A percentile compares a stretch with the other conserved stretches of the same genome.
Conservation (phyloP, 805 yeast species). For the Barnettozyma botsteinii region DNA sequence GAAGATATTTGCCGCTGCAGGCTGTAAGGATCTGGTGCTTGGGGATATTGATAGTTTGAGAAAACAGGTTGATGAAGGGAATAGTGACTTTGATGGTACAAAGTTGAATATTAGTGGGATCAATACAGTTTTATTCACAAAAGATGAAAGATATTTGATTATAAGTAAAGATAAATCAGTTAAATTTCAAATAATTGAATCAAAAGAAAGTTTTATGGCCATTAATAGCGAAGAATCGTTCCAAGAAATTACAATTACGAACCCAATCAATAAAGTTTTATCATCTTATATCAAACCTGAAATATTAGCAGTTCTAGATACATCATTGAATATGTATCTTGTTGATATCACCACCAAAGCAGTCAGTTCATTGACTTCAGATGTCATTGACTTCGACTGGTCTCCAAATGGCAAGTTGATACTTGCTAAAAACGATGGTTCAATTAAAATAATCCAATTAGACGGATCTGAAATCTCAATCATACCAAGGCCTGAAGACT, state of each 20-base stretch:
- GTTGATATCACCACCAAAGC: constrained; percentile 7
- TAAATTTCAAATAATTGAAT: background rate
- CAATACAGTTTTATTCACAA: constrained; percentile 28
- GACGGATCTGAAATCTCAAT: constrained; percentile 10
- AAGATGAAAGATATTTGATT: constrained; percentile 28
- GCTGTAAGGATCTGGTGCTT: constrained; percentile 29
- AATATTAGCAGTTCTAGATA: constrained; percentile 16
- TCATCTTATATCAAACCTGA: constrained; percentile 21
- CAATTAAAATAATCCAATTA: constrained; percentile 11
- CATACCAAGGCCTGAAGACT: constrained; percentile 16
- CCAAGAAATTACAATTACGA: constrained; percentile 9
- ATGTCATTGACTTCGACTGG: constrained; percentile 23
- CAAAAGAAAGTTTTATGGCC: background rate
- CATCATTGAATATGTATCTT: constrained; percentile 13
- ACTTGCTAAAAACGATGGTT: constrained; percentile 12
- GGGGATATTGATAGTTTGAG: constrained; percentile 32
- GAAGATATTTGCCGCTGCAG: constrained; percentile 34
- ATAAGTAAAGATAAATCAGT: constrained; percentile 14
- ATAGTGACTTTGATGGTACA: constrained; percentile 8
- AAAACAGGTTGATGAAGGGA: constrained; percentile 22
- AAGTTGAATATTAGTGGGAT: constrained; percentile 18
- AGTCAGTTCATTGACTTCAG: constrained; percentile 6
- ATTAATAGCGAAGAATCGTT: constrained; percentile 9
- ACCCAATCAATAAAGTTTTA: constrained; percentile 16
- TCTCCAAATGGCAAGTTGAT: constrained; percentile 20